phyloP scores from a whole-genome alignment of 768 basidiomycete genomes.

The Naganishia friedmannii region DNA sequence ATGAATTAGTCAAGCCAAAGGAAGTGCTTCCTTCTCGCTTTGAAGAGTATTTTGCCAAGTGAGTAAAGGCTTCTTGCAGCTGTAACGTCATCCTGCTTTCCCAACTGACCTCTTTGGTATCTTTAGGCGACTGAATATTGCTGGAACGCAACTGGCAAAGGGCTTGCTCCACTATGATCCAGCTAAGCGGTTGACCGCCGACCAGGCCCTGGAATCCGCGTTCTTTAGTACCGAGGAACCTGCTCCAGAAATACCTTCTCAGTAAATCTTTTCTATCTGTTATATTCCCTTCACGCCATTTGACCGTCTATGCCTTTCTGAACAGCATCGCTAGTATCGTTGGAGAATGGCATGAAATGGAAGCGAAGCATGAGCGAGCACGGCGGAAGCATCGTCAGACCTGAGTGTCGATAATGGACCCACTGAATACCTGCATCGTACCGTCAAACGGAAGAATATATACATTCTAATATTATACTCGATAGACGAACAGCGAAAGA shows the following conservation, averaged over 20 bases:
- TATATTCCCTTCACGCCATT: background rate
- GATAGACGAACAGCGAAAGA: too few species aligned
- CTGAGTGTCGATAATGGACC: background rate
- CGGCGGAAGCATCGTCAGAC: constrained; percentile 53
- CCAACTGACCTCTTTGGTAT: background rate
- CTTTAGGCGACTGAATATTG: constrained; percentile 3
- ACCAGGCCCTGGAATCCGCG: constrained; percentile 60
- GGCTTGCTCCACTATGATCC: constrained; percentile 79
- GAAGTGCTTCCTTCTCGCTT: constrained; percentile 72
- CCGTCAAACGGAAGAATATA: too few species aligned
- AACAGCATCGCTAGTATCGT: constrained; percentile 70
- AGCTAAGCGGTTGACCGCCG: constrained; percentile 63
- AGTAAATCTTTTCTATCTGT: constrained; percentile 59
- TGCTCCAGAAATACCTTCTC: constrained; percentile 65
- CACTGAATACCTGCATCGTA: background rate
- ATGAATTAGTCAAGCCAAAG: constrained; percentile 91
- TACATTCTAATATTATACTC: too few species aligned
- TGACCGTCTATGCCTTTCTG: background rate
- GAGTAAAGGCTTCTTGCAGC: constrained; percentile 60
- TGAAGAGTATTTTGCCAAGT: constrained; percentile 82
- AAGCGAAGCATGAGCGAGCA: constrained; percentile 81
- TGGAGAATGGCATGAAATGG: constrained; percentile 98
- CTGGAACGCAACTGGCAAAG: constrained; percentile 70
- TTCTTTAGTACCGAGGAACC: constrained; percentile 86
- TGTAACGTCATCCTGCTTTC: constrained; percentile 39